Base-by-base conservation (phyloP, 352 stramenopile species). In the Blastocystis sp. region DNA sequence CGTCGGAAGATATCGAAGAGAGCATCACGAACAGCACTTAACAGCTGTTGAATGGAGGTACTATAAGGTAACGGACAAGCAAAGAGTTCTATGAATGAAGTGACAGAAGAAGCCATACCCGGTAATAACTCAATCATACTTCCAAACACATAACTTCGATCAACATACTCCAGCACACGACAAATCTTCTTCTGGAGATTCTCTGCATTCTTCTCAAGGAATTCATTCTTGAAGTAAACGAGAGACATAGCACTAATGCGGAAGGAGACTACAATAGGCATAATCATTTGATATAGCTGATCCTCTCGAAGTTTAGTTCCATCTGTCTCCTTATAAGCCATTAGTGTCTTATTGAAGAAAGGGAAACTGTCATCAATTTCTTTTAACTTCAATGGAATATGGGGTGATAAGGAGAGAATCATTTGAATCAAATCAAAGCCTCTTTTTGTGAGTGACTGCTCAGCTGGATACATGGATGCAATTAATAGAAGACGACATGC, bases 131-230 rank as follows among this genome's bases (percentile, higher is more conserved):
- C 73, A 42, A 84, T 84, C 22, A 84, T 37, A 24, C 44, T 40
- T 54, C 48, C 37, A 42, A 84, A 84, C 17, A 84, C 59, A 42
- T 66, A 84, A 37, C 68, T n/a, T 19, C 68, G 73, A 44, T 66
- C 73, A 42, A 84, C n/a, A 57, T 66, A 84, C 6, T 62, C 51
- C 7, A 68, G 30, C 53, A 44, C 59, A n/a, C 73, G 42, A 35
- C n/a, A n/a, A 15, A 84, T 64, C 30, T 68, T 66, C 30, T 19
- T n/a, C 73, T 66, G 11, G 27, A 84, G 53, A 40, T 66, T 84
- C 73, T 33, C 53, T 24, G 73, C 73, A 42, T 84, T 84, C 56
- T 64, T 84, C 51, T 84, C 73, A 33, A 84, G n/a, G 44, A 84
- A 84, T 9, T 37, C 48, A 42, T 19, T 19, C 9, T 48, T 15